Percentiles rank a stretch among this genome's conserved stretches.
Evolutionary conservation across 2,329 filamentous ascomycete species (phyloP).

Genomic region (Paecilomyces dactylethromorphus): DNA sequence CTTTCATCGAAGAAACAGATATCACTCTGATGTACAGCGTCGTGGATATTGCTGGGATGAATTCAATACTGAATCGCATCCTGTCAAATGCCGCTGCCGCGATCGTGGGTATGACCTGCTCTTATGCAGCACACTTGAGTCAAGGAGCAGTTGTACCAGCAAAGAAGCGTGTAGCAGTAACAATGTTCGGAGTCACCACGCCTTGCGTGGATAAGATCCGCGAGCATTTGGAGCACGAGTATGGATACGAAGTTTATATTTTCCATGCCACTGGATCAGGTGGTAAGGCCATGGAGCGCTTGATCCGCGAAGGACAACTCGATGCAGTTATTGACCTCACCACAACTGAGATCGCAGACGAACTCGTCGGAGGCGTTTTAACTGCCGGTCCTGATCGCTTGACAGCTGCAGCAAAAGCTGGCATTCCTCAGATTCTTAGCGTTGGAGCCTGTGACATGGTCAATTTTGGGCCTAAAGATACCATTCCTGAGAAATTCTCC

Average conservation of each 20-base stretch:
- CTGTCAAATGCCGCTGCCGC: slow-evolving; percentile 58
- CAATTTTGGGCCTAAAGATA: slow-evolving; percentile 55
- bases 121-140: slow-evolving; percentile 29
- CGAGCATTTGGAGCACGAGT: slow-evolving; percentile 39
- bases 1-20: slow-evolving; percentile 62
- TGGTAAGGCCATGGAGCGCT: slow-evolving; percentile 61
- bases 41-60: slow-evolving; percentile 63
- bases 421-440: slow-evolving; percentile 53
- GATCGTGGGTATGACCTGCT: slow-evolving; percentile 52
- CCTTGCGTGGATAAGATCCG: slow-evolving; percentile 55
- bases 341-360: slow-evolving; percentile 62
- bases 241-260: slow-evolving; percentile 53
- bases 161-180: slow-evolving; percentile 54
- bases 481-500: slow-evolving; percentile 50
- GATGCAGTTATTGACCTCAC: slow-evolving; percentile 66
- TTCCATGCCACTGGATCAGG: slow-evolving; percentile 67
- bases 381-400: slow-evolving; percentile 53
- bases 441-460: slow-evolving; percentile 55
- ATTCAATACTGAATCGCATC: slow-evolving; percentile 52
- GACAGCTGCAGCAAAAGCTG: slow-evolving; percentile 49
- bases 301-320: slow-evolving; percentile 51
- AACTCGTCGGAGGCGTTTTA: slow-evolving; percentile 57
- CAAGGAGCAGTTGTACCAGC: slow-evolving; percentile 4
- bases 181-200: slow-evolving; percentile 71
- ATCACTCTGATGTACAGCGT: slow-evolving; percentile 66